A percentile compares a stretch with the other conserved stretches of the same genome.
phyloP scores from a whole-genome alignment of 371 early-diverging fungal species.

The Mortierella sp. region DNA sequence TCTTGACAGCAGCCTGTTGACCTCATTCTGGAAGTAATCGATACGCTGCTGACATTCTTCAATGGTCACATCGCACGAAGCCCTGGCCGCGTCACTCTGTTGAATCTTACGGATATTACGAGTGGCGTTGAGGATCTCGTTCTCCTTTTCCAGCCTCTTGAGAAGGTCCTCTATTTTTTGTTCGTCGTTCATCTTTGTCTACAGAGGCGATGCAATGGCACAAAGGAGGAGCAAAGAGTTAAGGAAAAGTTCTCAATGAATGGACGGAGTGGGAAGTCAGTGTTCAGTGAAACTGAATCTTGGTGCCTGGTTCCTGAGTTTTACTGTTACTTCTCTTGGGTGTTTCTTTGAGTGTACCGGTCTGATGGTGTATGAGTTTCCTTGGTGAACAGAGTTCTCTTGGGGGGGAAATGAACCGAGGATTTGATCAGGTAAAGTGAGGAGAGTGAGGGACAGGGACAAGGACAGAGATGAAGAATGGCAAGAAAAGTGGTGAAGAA shows the following conservation, averaged over 20 bases:
- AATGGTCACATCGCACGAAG: constrained; percentile 81
- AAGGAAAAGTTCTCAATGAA: neutral
- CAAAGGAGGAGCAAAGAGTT: neutral
- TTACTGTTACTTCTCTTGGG: neutral
- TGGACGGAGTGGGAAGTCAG: neutral
- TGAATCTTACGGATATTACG: constrained; percentile 52
- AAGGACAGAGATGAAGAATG: constrained; percentile 9
- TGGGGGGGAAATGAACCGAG: too few species aligned
- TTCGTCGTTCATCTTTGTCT: constrained; percentile 43
- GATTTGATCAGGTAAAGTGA: neutral
- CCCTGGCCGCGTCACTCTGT: constrained; percentile 52
- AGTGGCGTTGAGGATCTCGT: constrained; percentile 48
- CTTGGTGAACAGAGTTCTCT: neutral
- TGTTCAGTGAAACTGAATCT: neutral
- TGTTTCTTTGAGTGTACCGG: neutral
- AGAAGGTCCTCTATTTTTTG: constrained; percentile 54
- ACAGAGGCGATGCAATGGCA: neutral
- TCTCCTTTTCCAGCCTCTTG: constrained; percentile 49
- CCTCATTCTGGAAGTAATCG: constrained; percentile 81
- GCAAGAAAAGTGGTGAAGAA: too few species aligned
- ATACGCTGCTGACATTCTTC: constrained; percentile 84
- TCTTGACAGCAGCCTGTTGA: constrained; percentile 62
- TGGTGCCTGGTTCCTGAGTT: constrained; percentile 15
- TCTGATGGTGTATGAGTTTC: neutral
- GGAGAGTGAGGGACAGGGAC: neutral